Percentiles rank a stretch among this genome's conserved stretches.
phyloP scores from a whole-genome alignment of 208 protist genomes.

The Spongospora subterranea region DNA sequence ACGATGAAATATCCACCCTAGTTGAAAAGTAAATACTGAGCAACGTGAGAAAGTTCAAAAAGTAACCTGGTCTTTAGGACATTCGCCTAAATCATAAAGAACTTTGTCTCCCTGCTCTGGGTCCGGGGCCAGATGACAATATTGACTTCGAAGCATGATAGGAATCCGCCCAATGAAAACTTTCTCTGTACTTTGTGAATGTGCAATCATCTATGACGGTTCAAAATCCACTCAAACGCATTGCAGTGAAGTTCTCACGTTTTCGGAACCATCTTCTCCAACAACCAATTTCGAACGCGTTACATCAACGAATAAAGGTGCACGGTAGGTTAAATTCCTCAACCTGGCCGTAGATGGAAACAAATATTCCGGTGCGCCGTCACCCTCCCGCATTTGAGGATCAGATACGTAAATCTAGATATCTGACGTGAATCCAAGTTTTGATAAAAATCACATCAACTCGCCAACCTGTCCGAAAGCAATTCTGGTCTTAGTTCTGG shows the following conservation, averaged over 20 bases:
- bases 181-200: background rate
- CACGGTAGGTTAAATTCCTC: constrained; percentile 87
- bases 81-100: constrained; percentile 85
- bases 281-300: constrained; percentile 53
- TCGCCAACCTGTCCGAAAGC: constrained; percentile 4
- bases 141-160: constrained; percentile 91
- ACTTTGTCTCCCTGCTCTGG: constrained; percentile 76
- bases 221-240: background rate
- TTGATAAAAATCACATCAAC: background rate
- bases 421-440: background rate
- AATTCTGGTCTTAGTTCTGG: background rate
- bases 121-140: constrained; percentile 78
- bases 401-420: constrained; percentile 79
- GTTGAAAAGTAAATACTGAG: constrained; percentile 36
- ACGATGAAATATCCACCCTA: constrained; percentile 96
- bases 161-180: constrained; percentile 79
- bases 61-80: constrained; percentile 84
- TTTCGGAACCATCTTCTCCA: constrained; percentile 38
- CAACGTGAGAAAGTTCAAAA: background rate
- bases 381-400: constrained; percentile 70
- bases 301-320: constrained; percentile 76
- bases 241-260: background rate
- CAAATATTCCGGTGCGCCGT: constrained; percentile 68
- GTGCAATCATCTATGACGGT: background rate
- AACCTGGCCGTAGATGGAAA: constrained; percentile 93